These are phyloP conservation scores for Boletellus ananas DNA, from an alignment of 768 basidiomycete species.

Conservation along the genomic window DNA sequence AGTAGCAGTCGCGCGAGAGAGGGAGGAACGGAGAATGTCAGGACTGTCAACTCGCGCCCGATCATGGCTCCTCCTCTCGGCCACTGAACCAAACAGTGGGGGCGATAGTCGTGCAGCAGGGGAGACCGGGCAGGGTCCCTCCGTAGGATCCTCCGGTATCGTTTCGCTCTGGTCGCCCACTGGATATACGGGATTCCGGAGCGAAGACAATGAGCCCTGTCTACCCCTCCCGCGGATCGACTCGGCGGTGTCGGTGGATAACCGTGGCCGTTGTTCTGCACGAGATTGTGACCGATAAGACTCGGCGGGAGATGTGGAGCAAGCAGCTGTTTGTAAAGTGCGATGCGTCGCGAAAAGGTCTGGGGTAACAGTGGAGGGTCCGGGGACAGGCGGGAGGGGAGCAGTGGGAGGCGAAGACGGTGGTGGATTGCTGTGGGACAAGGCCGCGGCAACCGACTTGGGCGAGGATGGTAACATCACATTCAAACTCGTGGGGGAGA, in stretches of 20 bases:
- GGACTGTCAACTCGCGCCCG: slow-evolving; percentile 14
- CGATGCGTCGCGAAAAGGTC: slow-evolving; percentile 42
- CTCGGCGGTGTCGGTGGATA: slow-evolving; percentile 13
- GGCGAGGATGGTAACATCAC: slow-evolving; percentile 12
- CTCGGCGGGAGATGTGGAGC: slow-evolving; percentile 23
- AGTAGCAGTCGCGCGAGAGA: slow-evolving; percentile 10
- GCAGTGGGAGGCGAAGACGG: slow-evolving; percentile 53
- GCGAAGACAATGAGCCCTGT: slow-evolving; percentile 28
- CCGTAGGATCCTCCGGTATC: slow-evolving; percentile 19
- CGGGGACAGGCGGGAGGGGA: slow-evolving; percentile 66
- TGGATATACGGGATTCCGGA: slow-evolving; percentile 21
- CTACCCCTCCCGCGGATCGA: slow-evolving; percentile 17
- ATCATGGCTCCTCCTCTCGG: slow-evolving; percentile 8
- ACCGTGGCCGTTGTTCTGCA: slow-evolving; percentile 13
- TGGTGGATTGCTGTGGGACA: slow-evolving; percentile 43
- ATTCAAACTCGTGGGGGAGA: slow-evolving; percentile 3
- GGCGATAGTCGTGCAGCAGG: neutral
- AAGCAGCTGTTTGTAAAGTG: slow-evolving; percentile 21
- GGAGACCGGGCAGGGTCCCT: neutral
- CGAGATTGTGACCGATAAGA: slow-evolving; percentile 18
- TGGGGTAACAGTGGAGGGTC: slow-evolving; percentile 54
- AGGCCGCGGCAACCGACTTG: slow-evolving; percentile 6
- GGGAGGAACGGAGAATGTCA: slow-evolving; percentile 19
- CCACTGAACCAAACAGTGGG: slow-evolving; percentile 3
- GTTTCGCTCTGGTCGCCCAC: slow-evolving; percentile 5